A percentile compares a stretch with the other conserved stretches of the same genome.
These are phyloP conservation scores for Aspergillus aculeatus DNA, from an alignment of 2,329 filamentous ascomycete species.

Conservation along the genomic window DNA sequence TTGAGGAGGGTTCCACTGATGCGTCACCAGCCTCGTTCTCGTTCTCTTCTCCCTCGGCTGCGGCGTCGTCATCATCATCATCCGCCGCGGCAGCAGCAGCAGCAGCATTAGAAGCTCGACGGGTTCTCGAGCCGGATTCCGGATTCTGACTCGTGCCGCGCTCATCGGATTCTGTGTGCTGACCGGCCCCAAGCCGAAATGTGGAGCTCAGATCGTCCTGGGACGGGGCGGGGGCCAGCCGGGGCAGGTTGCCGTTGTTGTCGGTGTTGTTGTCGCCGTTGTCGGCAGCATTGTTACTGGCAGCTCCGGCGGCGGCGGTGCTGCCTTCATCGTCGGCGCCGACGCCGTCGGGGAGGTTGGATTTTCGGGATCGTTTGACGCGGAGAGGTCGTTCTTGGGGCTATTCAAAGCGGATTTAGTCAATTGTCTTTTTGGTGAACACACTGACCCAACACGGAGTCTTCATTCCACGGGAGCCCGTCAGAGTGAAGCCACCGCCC, in stretches of 20 bases:
- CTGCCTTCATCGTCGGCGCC: slow-evolving; percentile 29
- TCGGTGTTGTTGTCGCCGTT: background rate
- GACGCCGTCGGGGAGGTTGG: slow-evolving; percentile 29
- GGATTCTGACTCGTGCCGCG: slow-evolving; percentile 24
- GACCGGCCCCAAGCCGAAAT: slow-evolving; percentile 32
- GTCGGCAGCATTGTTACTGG: background rate
- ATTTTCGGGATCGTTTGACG: slow-evolving; percentile 43
- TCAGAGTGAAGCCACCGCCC: background rate
- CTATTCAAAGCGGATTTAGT: slow-evolving; percentile 22
- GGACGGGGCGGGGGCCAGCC: slow-evolving; percentile 34
- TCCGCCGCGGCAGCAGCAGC: background rate
- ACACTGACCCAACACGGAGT: no score
- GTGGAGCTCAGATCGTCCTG: slow-evolving; percentile 40
- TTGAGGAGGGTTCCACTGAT: slow-evolving; percentile 22
- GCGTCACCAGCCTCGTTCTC: slow-evolving; percentile 17
- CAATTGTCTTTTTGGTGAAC: no score
- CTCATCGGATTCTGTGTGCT: background rate
- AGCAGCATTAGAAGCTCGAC: background rate
- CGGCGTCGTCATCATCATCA: slow-evolving; percentile 12
- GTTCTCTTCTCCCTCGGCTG: background rate
- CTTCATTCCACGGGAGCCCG: no score
- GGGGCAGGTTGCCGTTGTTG: slow-evolving; percentile 25
- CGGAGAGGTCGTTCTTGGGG: slow-evolving; percentile 49
- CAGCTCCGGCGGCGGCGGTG: slow-evolving; percentile 17
- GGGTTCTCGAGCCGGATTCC: slow-evolving; percentile 11